Evolutionary conservation across 1,284 basidiomycete genomes (phyloP).

Genomic region (Pseudozyma thailandica): DNA sequence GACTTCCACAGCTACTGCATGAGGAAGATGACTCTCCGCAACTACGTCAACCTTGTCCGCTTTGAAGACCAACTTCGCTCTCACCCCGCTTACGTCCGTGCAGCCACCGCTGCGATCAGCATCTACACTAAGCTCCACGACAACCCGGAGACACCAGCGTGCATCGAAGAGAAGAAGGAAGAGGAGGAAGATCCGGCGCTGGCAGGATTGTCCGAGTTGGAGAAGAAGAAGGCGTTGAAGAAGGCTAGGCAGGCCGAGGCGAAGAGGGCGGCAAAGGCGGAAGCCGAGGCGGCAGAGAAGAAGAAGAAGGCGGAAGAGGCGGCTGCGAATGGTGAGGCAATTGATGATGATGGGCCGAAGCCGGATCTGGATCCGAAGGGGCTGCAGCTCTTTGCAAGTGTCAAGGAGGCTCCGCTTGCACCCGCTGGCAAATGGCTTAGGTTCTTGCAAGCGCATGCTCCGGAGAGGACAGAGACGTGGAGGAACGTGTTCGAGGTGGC

Average conservation of each 20-base stretch:
- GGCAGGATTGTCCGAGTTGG: constrained; percentile 17
- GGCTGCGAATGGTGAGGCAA: constrained; percentile 67
- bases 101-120: constrained; percentile 77
- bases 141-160: constrained; percentile 62
- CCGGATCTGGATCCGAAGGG: constrained; percentile 68
- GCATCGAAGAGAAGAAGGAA: constrained; percentile 42
- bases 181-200: constrained; percentile 43
- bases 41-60: constrained; percentile 81
- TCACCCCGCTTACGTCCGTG: constrained; percentile 79
- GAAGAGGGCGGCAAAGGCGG: constrained; percentile 24
- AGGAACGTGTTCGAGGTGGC: constrained; percentile 82
- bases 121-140: constrained; percentile 74
- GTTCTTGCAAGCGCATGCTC: constrained; percentile 73
- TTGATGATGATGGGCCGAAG: constrained; percentile 80
- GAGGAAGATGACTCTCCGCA: constrained; percentile 85
- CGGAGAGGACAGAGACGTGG: constrained; percentile 78
- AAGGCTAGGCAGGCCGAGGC: constrained; percentile 41
- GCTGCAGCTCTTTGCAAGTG: constrained; percentile 28
- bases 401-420: constrained; percentile 73
- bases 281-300: constrained; percentile 30
- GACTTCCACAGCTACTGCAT: constrained; percentile 97
- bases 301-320: constrained; percentile 40
- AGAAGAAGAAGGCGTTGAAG: constrained; percentile 47
- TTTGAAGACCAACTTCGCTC: constrained; percentile 85
- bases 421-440: constrained; percentile 79